Percentiles rank a stretch among this genome's conserved stretches.
Evolutionary conservation across 1,284 basidiomycete species (phyloP).

Genomic region (Bondarzewia mesenterica): DNA sequence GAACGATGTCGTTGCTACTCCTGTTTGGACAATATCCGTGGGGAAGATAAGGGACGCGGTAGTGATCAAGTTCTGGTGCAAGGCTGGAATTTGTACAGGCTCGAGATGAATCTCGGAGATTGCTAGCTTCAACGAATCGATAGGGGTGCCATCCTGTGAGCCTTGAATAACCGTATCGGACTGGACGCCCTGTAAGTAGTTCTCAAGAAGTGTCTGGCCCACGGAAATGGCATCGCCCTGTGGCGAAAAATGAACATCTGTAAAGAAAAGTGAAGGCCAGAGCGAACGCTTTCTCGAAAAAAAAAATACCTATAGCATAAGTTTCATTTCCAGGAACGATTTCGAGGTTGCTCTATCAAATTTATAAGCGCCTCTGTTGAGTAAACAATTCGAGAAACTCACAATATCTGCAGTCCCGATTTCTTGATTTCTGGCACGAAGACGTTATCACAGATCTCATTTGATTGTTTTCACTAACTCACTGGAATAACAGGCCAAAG

Average conservation of each 20-base stretch:
- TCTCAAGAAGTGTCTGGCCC: slow-evolving; percentile 57
- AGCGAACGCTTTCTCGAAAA: background rate
- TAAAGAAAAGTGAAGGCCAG: slow-evolving; percentile 3
- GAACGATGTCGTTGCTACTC: slow-evolving; percentile 48
- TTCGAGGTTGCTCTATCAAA: slow-evolving; percentile 37
- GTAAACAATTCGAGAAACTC: slow-evolving; percentile 16
- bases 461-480: slow-evolving; percentile 14
- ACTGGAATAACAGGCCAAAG: slow-evolving; percentile 35
- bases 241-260: slow-evolving; percentile 60
- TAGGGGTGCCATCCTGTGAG: slow-evolving; percentile 48
- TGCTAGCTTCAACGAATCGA: slow-evolving; percentile 58
- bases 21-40: slow-evolving; percentile 47
- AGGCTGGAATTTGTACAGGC: slow-evolving; percentile 59
- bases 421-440: slow-evolving; percentile 31
- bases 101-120: slow-evolving; percentile 55
- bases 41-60: slow-evolving; percentile 50
- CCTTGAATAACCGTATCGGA: slow-evolving; percentile 56
- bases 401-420: slow-evolving; percentile 60
- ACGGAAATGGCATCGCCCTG: slow-evolving; percentile 46
- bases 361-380: slow-evolving; percentile 11
- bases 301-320: slow-evolving; percentile 41
- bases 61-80: slow-evolving; percentile 58
- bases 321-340: slow-evolving; percentile 46
- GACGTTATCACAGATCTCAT: slow-evolving; percentile 1
- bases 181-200: slow-evolving; percentile 62